Evolutionary conservation across 768 basidiomycete genomes (phyloP), one percentile per base, ranked within the genome.

Genomic region (Cytidiella melzeri): DNA sequence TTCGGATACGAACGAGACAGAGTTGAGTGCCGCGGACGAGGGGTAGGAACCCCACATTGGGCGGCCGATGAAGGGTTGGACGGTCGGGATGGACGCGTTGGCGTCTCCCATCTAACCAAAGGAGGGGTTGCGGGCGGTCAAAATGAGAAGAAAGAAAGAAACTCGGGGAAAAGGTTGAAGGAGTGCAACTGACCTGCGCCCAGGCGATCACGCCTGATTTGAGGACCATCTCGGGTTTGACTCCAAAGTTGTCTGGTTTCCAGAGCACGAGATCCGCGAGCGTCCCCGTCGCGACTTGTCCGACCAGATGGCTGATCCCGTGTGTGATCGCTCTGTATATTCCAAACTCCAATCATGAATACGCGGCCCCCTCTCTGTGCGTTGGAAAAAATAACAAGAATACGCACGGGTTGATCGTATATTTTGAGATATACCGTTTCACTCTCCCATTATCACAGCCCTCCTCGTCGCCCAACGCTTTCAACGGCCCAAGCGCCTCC

Each of bases 91-190:
- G 6, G 92, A 94, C 1, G 78, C 96, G 65, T 97, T 98, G 0
- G 95, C 88, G 40, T 99, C 96, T 15, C 96, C 96, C 83, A 99
- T 88, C 88, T 94, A 56, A n/a, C n/a, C n/a, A n/a, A n/a, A 24
- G 58, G 5, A 53, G 47, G 25, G 25, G 3, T n/a, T n/a, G n/a
- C n/a, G n/a, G n/a, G n/a, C n/a, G n/a, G n/a, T n/a, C n/a, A n/a
- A n/a, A n/a, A n/a, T n/a, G n/a, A n/a, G 21, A n/a, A 41, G 13
- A 42, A 42, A 24, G 19, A 26, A 39, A 43, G 20, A 18, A 48
- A 7, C 20, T 23, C 12, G 15, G 34, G 3, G 25, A 26, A 28
- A 43, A 18, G 45, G 30, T n/a, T 19, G 43, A 20, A 20, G 6
- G 43, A 38, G 38, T n/a, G 24, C 39, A 10, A 62, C 78, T 48